A percentile compares a stretch with the other conserved stretches of the same genome.
Conservation (phyloP, 768 basidiomycete genomes). For the Leucocoprinus sp. region DNA sequence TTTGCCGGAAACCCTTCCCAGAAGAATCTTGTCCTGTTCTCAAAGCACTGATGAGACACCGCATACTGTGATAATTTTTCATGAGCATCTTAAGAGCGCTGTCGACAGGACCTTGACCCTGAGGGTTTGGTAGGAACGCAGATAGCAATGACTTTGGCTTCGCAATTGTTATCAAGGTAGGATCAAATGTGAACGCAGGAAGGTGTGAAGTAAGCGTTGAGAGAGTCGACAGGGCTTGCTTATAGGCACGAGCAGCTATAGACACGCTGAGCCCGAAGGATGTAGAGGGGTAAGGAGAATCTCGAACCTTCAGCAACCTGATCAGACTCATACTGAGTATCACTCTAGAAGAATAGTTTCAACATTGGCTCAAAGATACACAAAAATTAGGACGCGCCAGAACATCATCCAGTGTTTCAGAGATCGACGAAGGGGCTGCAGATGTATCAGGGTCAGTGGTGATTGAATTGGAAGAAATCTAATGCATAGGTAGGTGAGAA, state of each 20-base stretch:
- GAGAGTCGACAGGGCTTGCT: conserved; percentile 63
- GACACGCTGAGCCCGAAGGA: conserved; percentile 6
- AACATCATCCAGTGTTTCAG: conserved; percentile 1
- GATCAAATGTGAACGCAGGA: conserved; percentile 47
- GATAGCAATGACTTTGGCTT: conserved; percentile 50
- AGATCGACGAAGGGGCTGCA: background rate
- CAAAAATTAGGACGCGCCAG: background rate
- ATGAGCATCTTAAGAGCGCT: conserved; percentile 58
- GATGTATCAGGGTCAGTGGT: background rate
- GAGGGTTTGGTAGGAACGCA: conserved; percentile 59
- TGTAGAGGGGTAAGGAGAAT: background rate
- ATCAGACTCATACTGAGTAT: conserved; percentile 27
- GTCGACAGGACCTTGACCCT: conserved; percentile 72
- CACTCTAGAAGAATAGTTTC: background rate
- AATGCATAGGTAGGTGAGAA: background rate
- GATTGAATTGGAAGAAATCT: background rate
- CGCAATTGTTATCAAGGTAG: conserved; percentile 33
- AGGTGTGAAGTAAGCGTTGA: conserved; percentile 55
- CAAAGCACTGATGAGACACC: conserved; percentile 25
- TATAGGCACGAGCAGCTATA: conserved; percentile 66
- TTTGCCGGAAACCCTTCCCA: conserved; percentile 37
- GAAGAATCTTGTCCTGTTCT: conserved; percentile 32
- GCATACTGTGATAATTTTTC: conserved; percentile 52
- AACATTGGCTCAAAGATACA: background rate
- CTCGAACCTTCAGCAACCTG: conserved; percentile 44